Evolutionary conservation across 129 eudicot genomes (phyloP).

Genomic region (Centaurea solstitialis): DNA sequence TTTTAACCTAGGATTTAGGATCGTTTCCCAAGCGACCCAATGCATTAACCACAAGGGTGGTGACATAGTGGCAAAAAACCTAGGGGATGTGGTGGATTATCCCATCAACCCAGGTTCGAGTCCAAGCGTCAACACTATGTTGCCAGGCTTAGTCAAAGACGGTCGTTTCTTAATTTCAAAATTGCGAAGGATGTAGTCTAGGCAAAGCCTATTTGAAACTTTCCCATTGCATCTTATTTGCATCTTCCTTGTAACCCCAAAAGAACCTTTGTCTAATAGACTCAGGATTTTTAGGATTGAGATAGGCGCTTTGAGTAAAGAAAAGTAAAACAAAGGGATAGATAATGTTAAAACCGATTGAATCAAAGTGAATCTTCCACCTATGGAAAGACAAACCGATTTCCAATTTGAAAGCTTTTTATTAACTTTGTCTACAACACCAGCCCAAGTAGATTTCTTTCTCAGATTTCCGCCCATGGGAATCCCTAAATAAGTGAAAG

Average conservation of each 20-base stretch:
- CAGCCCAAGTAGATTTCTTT: not conserved
- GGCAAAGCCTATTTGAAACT: no score
- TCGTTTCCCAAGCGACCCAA: no score
- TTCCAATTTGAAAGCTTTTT: not conserved
- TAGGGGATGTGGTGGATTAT: no score
- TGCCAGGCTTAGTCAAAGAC: no score
- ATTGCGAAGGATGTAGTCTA: no score
- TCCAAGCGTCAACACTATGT: no score
- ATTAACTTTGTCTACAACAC: not conserved
- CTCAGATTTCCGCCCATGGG: not conserved
- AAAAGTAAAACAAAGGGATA: not conserved
- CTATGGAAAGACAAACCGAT: not conserved
- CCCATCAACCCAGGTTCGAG: no score
- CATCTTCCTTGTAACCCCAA: no score
- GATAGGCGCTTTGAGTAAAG: not conserved
- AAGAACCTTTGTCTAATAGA: not conserved
- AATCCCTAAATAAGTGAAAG: not conserved
- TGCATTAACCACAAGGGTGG: no score
- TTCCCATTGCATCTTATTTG: not conserved
- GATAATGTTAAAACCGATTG: not conserved
- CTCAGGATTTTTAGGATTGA: not conserved
- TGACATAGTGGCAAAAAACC: no score
- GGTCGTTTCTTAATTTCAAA: no score
- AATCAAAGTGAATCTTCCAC: not conserved
- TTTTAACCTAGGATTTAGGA: no score